A percentile compares a stretch with the other conserved stretches of the same genome.
Conservation (phyloP, 257 asterid genomes). For the Primulina tabacum region DNA sequence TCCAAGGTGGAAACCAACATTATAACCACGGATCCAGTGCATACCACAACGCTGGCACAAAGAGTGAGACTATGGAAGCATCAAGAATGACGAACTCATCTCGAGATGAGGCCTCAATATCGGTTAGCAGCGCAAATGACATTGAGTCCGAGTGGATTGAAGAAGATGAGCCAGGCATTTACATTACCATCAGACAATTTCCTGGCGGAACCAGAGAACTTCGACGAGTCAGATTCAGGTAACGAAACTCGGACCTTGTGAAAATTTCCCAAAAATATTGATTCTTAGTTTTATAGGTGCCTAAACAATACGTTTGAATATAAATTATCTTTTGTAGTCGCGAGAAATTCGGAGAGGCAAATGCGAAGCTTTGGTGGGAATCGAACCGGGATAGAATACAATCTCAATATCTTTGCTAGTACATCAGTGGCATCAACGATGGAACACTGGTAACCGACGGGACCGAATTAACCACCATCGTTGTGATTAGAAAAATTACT, state of each 20-base stretch:
- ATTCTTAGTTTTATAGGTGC: background rate
- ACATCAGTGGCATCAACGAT: background rate
- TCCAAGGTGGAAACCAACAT: constrained; percentile 35
- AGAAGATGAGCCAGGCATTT: constrained; percentile 91
- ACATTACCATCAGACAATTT: constrained; percentile 83
- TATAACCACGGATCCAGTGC: constrained; percentile 47
- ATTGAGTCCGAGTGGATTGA: constrained; percentile 91
- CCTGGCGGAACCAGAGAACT: constrained; percentile 90
- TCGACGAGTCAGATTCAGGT: constrained; percentile 97
- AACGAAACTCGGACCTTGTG: background rate
- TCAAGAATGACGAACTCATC: constrained; percentile 82
- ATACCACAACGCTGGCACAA: constrained; percentile 33
- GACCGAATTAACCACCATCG: background rate
- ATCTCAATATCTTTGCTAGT: constrained; percentile 69
- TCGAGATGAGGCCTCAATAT: constrained; percentile 79
- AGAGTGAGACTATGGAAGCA: constrained; percentile 60
- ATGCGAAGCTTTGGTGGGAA: constrained; percentile 97
- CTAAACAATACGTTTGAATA: background rate
- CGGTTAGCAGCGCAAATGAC: constrained; percentile 95
- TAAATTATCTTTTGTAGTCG: constrained; percentile 46
- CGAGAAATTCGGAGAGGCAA: constrained; percentile 79
- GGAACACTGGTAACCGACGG: background rate
- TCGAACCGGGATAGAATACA: constrained; percentile 92
- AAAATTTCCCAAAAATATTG: background rate
- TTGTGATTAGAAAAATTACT: background rate